Evolutionary conservation across 345 rosid species (phyloP).

Genomic region (Acer yangbiense): DNA sequence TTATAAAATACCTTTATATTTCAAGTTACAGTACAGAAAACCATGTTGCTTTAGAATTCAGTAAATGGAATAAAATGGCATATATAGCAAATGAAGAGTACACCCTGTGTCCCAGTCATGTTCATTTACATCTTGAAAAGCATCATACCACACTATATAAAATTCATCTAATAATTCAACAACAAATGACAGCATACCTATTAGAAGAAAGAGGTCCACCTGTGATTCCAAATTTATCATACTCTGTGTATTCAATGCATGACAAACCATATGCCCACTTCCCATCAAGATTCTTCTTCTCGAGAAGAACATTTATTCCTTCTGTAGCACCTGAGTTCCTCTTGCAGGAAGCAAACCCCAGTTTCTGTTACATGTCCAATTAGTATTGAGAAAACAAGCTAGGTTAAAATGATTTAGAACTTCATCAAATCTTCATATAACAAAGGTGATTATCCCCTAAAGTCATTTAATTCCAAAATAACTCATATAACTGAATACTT

Average conservation of each 20-base stretch:
- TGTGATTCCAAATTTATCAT: slow-evolving; percentile 73
- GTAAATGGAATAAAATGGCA: background rate
- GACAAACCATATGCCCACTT: slow-evolving; percentile 94
- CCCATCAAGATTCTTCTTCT: slow-evolving; percentile 79
- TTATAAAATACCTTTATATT: background rate
- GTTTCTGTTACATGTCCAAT: slow-evolving; percentile 59
- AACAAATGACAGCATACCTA: slow-evolving; percentile 33
- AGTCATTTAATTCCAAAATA: background rate
- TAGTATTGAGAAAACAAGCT: slow-evolving; percentile 1
- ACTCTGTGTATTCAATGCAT: slow-evolving; percentile 92
- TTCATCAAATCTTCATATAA: slow-evolving; percentile 9
- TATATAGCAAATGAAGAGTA: background rate
- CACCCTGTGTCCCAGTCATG: background rate
- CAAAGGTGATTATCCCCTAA: background rate
- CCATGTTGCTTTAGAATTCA: background rate
- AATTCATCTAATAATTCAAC: background rate
- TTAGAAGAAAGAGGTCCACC: slow-evolving; percentile 37
- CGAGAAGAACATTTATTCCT: slow-evolving; percentile 83
- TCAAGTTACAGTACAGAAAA: background rate
- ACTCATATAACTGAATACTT: background rate
- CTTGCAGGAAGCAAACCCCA: slow-evolving; percentile 92
- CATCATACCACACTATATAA: background rate
- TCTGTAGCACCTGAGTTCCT: slow-evolving; percentile 79
- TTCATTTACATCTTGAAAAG: background rate
- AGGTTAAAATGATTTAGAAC: slow-evolving; percentile 11